phyloP scores from a whole-genome alignment of 192 early-diverging fungal genomes.

The Umbelopsis ramanniana region DNA sequence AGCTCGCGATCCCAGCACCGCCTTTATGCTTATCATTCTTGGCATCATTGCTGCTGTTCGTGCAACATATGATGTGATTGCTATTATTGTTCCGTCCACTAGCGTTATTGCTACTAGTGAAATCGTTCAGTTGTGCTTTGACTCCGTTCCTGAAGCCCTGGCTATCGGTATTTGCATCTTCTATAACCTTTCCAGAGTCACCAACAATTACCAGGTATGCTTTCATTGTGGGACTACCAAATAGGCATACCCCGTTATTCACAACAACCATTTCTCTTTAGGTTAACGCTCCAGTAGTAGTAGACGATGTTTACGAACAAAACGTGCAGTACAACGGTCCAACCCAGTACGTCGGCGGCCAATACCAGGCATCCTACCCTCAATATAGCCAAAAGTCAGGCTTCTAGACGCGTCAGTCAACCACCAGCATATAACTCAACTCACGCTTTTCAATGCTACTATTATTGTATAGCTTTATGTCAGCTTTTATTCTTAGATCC shows the following conservation, averaged over 20 bases:
- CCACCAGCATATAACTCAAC: too few relatives aligned
- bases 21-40: background rate
- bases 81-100: background rate
- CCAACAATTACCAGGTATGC: background rate
- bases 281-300: background rate
- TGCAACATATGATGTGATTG: constrained; percentile 1
- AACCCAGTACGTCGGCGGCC: background rate
- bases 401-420: background rate
- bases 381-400: background rate
- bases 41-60: background rate
- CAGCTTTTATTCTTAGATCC: too few relatives aligned
- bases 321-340: background rate
- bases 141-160: background rate
- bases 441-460: too few relatives aligned
- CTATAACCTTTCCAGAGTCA: background rate
- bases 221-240: background rate
- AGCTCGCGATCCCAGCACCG: background rate
- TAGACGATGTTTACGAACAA: background rate
- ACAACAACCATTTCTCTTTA: background rate
- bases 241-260: background rate
- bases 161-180: background rate
- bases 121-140: background rate
- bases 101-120: background rate
- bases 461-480: too few relatives aligned
- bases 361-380: background rate